Evolutionary conservation across 768 basidiomycete genomes (phyloP), one percentile per base, ranked within the genome.

Genomic region (Chalciporus piperatus): DNA sequence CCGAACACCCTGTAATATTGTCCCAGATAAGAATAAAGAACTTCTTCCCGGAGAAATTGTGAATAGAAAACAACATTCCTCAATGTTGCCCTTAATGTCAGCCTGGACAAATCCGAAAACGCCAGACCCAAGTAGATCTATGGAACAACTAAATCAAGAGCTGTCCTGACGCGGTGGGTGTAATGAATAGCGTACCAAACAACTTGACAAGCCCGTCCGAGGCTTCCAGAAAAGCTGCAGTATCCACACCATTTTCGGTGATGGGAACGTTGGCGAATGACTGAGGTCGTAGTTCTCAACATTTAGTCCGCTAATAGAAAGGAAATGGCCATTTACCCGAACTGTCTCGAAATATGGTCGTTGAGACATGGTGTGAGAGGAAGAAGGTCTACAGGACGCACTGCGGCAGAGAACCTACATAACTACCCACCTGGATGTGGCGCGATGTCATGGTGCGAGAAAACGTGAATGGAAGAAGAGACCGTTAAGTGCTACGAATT

Each of bases 191-290:
- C 79, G 51, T 55, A 85, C 87, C 85, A 63, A 89, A 89, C 73
- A 89, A 73, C 48, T 79, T 73, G 14, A 87, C 75, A 23, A 98
- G 77, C 16, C 91, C 94, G 69, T 96, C 92, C 17, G 92, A 83
- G 1, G 95, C 95, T 63, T 91, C 86, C 41, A 93, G 75, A 74
- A 98, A 98, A 12, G 78, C 68, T 17, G 73, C 62, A 0, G 93
- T 92, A 64, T 93, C 84, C 45, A 98, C 83, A 13, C 95, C 94
- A 4, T 76, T 72, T 40, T 81, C 76, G n/a, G 81, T 82, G 58
- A 89, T 74, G 14, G 83, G 79, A 37, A 98, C 90, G 55, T 96
- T 89, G 60, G 80, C 82, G 69, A 90, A 98, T 10, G 91, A 93
- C 94, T 97, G 57, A 23, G 48, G 14, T 44, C 28, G 40, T 6